A percentile compares a stretch with the other conserved stretches of the same genome.
Evolutionary conservation across 1,284 basidiomycete species (phyloP).

Genomic region (Dichomitus squalens): DNA sequence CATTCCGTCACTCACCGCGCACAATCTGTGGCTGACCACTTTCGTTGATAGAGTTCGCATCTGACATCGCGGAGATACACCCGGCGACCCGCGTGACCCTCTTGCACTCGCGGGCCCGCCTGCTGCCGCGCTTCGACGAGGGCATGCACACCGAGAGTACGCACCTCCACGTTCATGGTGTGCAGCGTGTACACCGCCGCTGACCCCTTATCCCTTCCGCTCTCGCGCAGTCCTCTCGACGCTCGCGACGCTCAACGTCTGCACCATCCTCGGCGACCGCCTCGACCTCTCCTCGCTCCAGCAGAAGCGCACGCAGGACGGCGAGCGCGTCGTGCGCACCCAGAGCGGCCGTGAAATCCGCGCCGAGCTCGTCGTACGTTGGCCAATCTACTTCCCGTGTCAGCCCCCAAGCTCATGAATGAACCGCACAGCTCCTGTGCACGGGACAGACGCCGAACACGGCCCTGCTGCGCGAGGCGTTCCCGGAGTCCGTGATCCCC

Average conservation of each 20-base stretch:
- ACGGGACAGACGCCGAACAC: constrained; percentile 80
- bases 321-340: constrained; percentile 50
- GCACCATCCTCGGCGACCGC: constrained; percentile 58
- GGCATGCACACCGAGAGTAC: constrained; percentile 58
- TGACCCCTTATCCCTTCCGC: constrained; percentile 27
- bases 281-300: constrained; percentile 46
- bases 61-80: constrained; percentile 66
- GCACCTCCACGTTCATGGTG: constrained; percentile 5
- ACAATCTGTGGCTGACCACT: neutral
- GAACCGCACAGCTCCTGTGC: constrained; percentile 58
- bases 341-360: constrained; percentile 58
- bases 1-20: too few relatives aligned
- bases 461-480: constrained; percentile 50
- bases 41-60: constrained; percentile 55
- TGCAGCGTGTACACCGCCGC: constrained; percentile 53
- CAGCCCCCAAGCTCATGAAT: neutral
- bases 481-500: constrained; percentile 52
- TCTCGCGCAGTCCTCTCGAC: constrained; percentile 44
- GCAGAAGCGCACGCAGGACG: constrained; percentile 28
- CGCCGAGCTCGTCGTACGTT: constrained; percentile 61
- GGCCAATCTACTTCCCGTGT: neutral
- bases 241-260: constrained; percentile 45
- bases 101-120: constrained; percentile 62
- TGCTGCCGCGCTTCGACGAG: constrained; percentile 62
- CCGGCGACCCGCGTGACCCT: constrained; percentile 64